phyloP scores from a whole-genome alignment of 2,329 filamentous ascomycete genomes.

The Cercospora sojina region DNA sequence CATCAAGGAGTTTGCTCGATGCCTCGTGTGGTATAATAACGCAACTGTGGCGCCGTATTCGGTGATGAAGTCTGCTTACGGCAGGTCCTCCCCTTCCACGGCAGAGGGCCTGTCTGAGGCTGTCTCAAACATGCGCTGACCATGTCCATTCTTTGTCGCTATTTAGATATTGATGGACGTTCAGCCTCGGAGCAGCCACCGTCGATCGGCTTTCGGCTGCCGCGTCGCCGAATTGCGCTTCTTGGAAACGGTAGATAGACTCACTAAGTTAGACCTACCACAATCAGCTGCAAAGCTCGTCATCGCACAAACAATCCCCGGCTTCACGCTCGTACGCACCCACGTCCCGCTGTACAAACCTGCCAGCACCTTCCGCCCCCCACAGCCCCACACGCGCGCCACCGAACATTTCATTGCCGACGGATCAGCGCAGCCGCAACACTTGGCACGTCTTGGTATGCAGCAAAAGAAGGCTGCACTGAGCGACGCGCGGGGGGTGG shows the following conservation, averaged over 20 bases:
- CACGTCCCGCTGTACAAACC: background rate
- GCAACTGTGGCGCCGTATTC: too few species aligned
- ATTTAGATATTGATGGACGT: background rate
- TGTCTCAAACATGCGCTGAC: background rate
- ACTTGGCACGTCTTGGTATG: background rate
- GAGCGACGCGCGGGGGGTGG: background rate
- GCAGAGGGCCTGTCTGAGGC: background rate
- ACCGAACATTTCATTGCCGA: conserved; percentile 1
- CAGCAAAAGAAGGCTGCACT: background rate
- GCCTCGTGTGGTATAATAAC: too few species aligned
- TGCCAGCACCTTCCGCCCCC: background rate
- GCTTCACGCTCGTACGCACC: background rate
- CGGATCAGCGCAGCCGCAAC: conserved; percentile 1
- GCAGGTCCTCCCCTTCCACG: background rate
- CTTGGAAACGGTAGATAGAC: background rate
- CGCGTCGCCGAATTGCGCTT: background rate
- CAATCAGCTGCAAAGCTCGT: background rate
- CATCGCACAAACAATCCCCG: background rate
- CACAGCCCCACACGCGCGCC: background rate
- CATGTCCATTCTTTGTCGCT: background rate
- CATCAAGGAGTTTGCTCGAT: too few species aligned
- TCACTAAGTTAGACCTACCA: too few species aligned
- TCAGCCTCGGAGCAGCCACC: background rate
- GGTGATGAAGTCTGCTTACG: too few species aligned
- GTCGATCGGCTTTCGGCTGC: background rate